Percentiles rank a stretch among this genome's conserved stretches.
Conservation (phyloP, 2,329 filamentous ascomycete genomes). For the Trichoderma harzianum region DNA sequence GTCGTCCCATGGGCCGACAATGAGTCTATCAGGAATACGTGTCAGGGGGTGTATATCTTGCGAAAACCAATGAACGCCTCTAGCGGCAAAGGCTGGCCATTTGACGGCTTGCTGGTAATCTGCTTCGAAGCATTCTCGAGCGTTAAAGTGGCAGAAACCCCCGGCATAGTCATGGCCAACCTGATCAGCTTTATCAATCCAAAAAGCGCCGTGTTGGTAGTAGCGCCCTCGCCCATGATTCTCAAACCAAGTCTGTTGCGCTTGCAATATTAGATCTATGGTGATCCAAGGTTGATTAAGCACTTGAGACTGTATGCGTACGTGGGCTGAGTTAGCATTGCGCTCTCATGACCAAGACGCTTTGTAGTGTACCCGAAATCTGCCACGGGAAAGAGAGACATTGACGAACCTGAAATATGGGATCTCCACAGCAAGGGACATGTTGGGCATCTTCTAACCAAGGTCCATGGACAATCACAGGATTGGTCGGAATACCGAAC, state of each 20-base stretch:
- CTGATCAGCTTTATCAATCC: slow-evolving; percentile 17
- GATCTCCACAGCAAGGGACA: slow-evolving; percentile 34
- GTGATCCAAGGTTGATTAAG: slow-evolving; percentile 44
- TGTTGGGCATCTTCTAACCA: slow-evolving; percentile 3
- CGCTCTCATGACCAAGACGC: not conserved
- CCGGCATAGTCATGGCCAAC: slow-evolving; percentile 25
- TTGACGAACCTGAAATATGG: slow-evolving; percentile 42
- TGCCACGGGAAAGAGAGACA: not conserved
- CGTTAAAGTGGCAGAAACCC: slow-evolving; percentile 31
- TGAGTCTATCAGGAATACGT: slow-evolving; percentile 39
- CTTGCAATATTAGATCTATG: slow-evolving; percentile 45
- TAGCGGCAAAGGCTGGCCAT: slow-evolving; percentile 25
- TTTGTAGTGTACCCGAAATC: not conserved
- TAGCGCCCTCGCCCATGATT: slow-evolving; percentile 34
- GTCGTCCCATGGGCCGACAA: slow-evolving; percentile 43
- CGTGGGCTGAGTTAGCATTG: slow-evolving; percentile 16
- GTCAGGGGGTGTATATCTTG: slow-evolving; percentile 39
- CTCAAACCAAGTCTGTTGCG: slow-evolving; percentile 47
- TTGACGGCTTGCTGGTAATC: slow-evolving; percentile 32
- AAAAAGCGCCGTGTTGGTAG: slow-evolving; percentile 33
- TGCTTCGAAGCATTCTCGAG: slow-evolving; percentile 35
- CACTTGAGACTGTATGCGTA: slow-evolving; percentile 37
- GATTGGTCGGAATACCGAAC: slow-evolving; percentile 31
- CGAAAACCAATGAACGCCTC: slow-evolving; percentile 24
- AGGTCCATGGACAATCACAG: slow-evolving; percentile 21